A percentile compares a stretch with the other conserved stretches of the same genome.
phyloP scores from a whole-genome alignment of 2,329 filamentous ascomycete species.

The Emmonsiellopsis sp. region DNA sequence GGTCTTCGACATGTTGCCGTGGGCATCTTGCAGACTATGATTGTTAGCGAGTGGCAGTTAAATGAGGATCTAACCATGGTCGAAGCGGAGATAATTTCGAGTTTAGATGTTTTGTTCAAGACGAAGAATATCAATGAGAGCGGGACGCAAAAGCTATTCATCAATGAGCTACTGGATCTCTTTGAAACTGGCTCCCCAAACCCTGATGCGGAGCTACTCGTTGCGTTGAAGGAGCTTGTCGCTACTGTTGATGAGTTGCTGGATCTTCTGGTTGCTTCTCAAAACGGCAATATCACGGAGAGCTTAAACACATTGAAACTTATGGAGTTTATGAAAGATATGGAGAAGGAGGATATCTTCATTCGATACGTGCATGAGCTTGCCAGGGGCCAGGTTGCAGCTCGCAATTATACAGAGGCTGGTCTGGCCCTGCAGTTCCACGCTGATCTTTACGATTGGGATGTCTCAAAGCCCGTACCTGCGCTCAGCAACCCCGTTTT shows the following conservation, averaged over 20 bases:
- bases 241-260: slow-evolving; percentile 81
- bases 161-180: slow-evolving; percentile 70
- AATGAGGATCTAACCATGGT: slow-evolving; percentile 86
- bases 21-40: slow-evolving; percentile 93
- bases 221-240: slow-evolving; percentile 68
- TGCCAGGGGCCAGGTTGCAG: slow-evolving; percentile 63
- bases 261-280: slow-evolving; percentile 81
- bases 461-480: slow-evolving; percentile 56
- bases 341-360: slow-evolving; percentile 96
- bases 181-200: slow-evolving; percentile 63
- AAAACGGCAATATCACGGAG: slow-evolving; percentile 64
- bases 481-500: slow-evolving; percentile 66
- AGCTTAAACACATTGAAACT: slow-evolving; percentile 81
- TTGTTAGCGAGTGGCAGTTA: slow-evolving; percentile 93
- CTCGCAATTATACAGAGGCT: slow-evolving; percentile 75
- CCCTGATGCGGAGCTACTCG: slow-evolving; percentile 47
- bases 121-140: slow-evolving; percentile 78
- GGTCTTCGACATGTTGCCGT: slow-evolving; percentile 82
- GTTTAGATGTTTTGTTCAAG: slow-evolving; percentile 82
- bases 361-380: slow-evolving; percentile 92
- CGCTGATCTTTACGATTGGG: slow-evolving; percentile 88
- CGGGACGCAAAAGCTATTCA: slow-evolving; percentile 84
- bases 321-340: slow-evolving; percentile 94
- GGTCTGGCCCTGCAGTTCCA: slow-evolving; percentile 83
- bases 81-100: slow-evolving; percentile 94